These are phyloP conservation scores for Grifola frondosa DNA, from an alignment of 1,284 basidiomycete species.

Conservation along the genomic window DNA sequence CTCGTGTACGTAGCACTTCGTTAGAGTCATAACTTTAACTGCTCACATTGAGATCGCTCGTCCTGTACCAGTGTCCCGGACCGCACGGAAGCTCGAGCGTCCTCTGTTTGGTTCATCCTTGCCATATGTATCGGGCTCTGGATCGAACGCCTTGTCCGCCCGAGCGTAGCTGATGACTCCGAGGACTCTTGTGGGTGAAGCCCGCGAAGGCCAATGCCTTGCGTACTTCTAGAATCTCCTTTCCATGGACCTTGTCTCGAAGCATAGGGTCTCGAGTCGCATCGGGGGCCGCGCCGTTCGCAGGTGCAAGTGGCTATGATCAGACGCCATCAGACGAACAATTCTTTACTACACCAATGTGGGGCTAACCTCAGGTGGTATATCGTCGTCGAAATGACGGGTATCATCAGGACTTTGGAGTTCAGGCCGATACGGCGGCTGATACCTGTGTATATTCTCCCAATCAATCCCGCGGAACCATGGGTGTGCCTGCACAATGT, in stretches of 20 bases:
- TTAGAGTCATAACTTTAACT: constrained; percentile 9
- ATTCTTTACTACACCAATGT: neutral
- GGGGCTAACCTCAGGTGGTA: constrained; percentile 80
- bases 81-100: constrained; percentile 57
- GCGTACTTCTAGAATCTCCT: constrained; percentile 83
- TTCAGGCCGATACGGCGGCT: constrained; percentile 87
- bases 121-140: constrained; percentile 48
- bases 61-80: constrained; percentile 59
- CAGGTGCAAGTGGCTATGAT: constrained; percentile 80
- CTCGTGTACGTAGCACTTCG: constrained; percentile 20
- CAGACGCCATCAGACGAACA: constrained; percentile 3
- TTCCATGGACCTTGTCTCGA: constrained; percentile 80
- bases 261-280: constrained; percentile 88
- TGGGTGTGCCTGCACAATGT: constrained; percentile 62
- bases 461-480: constrained; percentile 90
- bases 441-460: constrained; percentile 74
- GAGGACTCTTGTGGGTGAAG: constrained; percentile 85
- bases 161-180: constrained; percentile 71
- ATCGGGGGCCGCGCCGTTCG: constrained; percentile 81
- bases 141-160: constrained; percentile 70
- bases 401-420: constrained; percentile 81
- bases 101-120: constrained; percentile 54
- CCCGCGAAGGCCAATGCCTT: constrained; percentile 90
- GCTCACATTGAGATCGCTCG: constrained; percentile 74
- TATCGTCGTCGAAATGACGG: constrained; percentile 89